A percentile compares a stretch with the other conserved stretches of the same genome.
These are phyloP conservation scores for Amylocarpus encephaloides DNA, from an alignment of 2,329 filamentous ascomycete genomes.

Conservation along the genomic window DNA sequence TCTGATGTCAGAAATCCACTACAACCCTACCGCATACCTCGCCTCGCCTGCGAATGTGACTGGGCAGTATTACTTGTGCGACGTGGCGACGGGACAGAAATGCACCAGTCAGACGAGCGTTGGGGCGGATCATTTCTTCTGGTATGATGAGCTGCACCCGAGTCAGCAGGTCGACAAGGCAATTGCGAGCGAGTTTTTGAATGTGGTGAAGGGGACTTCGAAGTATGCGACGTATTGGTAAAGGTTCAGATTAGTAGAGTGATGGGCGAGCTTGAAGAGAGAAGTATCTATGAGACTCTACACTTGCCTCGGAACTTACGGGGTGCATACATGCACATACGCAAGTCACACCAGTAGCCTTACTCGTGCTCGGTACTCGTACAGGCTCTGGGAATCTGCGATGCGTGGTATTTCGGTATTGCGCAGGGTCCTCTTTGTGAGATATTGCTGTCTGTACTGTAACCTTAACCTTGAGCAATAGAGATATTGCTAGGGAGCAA, in stretches of 20 bases:
- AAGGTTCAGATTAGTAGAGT: neutral
- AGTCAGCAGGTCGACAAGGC: constrained; percentile 55
- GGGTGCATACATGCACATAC: too few species aligned
- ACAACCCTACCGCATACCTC: constrained; percentile 54
- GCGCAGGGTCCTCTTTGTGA: too few species aligned
- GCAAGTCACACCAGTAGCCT: too few species aligned
- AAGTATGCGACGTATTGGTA: constrained; percentile 32
- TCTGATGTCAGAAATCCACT: constrained; percentile 59
- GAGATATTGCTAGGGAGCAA: too few species aligned
- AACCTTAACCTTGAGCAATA: too few species aligned
- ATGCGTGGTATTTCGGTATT: too few species aligned
- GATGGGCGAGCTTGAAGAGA: neutral
- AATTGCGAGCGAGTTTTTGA: constrained; percentile 50
- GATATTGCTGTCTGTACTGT: too few species aligned
- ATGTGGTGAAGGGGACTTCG: constrained; percentile 43
- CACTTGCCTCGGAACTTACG: too few species aligned
- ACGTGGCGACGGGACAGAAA: constrained; percentile 22
- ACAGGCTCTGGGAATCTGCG: too few species aligned
- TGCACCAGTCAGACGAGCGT: constrained; percentile 34
- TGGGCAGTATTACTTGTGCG: constrained; percentile 51
- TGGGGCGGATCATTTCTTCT: constrained; percentile 56
- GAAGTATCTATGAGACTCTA: neutral
- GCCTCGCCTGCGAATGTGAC: constrained; percentile 57
- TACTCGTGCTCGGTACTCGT: too few species aligned
- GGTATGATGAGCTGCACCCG: constrained; percentile 71